A percentile compares a stretch with the other conserved stretches of the same genome.
phyloP scores from a whole-genome alignment of 2,329 filamentous ascomycete genomes.

The Dactylellina drechsleri region DNA sequence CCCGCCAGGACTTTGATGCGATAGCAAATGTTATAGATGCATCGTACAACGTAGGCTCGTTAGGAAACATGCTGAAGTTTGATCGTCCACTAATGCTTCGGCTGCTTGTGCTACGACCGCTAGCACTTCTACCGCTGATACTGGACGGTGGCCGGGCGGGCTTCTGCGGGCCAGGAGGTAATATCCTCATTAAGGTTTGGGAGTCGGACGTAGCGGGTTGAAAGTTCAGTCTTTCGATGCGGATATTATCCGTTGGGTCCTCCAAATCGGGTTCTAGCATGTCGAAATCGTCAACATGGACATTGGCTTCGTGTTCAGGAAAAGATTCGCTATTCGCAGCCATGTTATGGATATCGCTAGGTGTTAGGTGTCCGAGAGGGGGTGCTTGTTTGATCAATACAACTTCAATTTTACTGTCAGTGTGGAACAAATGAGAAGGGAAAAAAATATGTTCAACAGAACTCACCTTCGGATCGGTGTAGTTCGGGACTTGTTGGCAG shows the following conservation, averaged over 20 bases:
- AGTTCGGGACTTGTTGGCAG: conserved; percentile 75
- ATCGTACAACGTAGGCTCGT: conserved; percentile 64
- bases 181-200: conserved; percentile 49
- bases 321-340: conserved; percentile 74
- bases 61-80: conserved; percentile 44
- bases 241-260: conserved; percentile 72
- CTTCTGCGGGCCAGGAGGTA: conserved; percentile 43
- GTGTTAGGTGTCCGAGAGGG: conserved; percentile 67
- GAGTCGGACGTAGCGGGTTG: conserved; percentile 56
- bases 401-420: conserved; percentile 63
- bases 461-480: conserved; percentile 68
- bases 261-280: conserved; percentile 69
- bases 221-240: conserved; percentile 75
- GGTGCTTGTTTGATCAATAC: conserved; percentile 73
- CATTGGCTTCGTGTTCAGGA: conserved; percentile 68
- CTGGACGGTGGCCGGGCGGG: conserved; percentile 39
- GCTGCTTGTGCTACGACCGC: conserved; percentile 51
- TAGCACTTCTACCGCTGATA: conserved; percentile 40
- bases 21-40: conserved; percentile 73
- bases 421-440: background rate
- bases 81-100: conserved; percentile 45
- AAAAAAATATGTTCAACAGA: background rate
- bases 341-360: conserved; percentile 74
- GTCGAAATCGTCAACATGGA: conserved; percentile 75
- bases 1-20: conserved; percentile 69